These are phyloP conservation scores for Hymenotorrendiella dingleyae DNA, from an alignment of 2,329 filamentous ascomycete genomes.

Conservation along the genomic window DNA sequence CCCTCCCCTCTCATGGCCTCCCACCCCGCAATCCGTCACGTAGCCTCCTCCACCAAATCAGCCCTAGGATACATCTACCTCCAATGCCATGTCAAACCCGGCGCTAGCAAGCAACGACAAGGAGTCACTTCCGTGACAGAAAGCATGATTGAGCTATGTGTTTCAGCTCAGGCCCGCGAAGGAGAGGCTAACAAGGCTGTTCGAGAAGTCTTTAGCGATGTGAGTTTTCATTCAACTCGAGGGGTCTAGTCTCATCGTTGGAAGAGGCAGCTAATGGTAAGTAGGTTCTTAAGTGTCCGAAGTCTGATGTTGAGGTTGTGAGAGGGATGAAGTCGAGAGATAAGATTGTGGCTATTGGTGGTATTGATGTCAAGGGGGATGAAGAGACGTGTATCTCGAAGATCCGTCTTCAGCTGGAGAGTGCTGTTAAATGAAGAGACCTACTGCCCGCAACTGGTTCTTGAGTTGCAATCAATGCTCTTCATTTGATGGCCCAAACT, in stretches of 20 bases:
- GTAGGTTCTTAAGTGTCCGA: conserved; percentile 55
- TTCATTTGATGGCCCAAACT: too few species aligned
- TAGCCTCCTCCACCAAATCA: conserved; percentile 43
- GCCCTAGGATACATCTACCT: conserved; percentile 47
- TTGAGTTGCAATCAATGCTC: too few species aligned
- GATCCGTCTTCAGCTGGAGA: conserved; percentile 20
- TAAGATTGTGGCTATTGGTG: conserved; percentile 47
- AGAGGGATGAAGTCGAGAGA: conserved; percentile 59
- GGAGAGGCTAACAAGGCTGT: conserved; percentile 67
- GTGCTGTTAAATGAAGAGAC: too few species aligned
- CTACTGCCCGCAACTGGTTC: too few species aligned
- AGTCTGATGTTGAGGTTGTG: conserved; percentile 56
- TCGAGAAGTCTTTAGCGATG: conserved; percentile 54
- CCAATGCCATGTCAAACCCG: conserved; percentile 62
- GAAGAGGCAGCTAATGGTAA: neutral
- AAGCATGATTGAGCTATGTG: conserved; percentile 56
- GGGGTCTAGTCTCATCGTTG: too few species aligned
- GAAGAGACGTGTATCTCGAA: conserved; percentile 27
- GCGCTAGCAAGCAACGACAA: conserved; percentile 54
- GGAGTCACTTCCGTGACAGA: conserved; percentile 53
- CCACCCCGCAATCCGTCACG: conserved; percentile 38
- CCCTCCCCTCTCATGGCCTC: conserved; percentile 14
- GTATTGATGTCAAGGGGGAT: conserved; percentile 29
- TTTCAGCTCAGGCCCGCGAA: conserved; percentile 58
- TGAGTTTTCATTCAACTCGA: too few species aligned